Evolutionary conservation across 257 asterid species (phyloP), one percentile per base, ranked within the genome.

Genomic region (Handroanthus guayacan): DNA sequence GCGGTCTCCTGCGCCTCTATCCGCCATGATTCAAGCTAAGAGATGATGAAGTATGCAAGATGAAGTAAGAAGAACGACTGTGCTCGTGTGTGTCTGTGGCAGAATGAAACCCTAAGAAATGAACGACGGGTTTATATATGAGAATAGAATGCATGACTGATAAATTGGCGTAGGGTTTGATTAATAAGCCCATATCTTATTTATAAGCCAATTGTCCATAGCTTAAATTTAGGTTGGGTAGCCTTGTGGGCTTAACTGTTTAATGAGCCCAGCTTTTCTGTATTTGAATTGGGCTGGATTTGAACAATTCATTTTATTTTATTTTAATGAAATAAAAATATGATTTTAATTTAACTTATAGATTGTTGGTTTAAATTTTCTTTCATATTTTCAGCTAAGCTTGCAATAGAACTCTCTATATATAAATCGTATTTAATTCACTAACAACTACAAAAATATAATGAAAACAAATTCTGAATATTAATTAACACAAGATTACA

Each of bases 1-100:
- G 7, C 89, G 87, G 5, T 81, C 86, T 78, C 79, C 84, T 11
- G 78, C 38, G 69, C 69, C 92, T 76, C 92, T 78, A 9, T 88
- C 90, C 5, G 94, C 91, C 94, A 90, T 90, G 9, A 58, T 65
- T 62, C 14, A 0, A 48, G 76, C 44, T 73, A 18, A 17, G 73
- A 44, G 47, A 25, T 36, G 39, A 36, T 1, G 62, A 13, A 14
- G 31, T 9, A 6, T 6, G 57, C 34, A 60, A 44, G 25, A 8
- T 36, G 65, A 25, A 25, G 31, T 55, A 68, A 1, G 39, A 67
- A 5, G 55, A 18, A 8, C 5, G 60, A 54, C 5, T 17, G 65
- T 5, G 39, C 34, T 17, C 31, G 25, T 54, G 34, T n/a, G 10
- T 11, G 56, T 67, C 50, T 14, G 84, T 5, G 17, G 73, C 39